Conservation (phyloP, 441 rosid genomes). For the Flueggea neowawraea region DNA sequence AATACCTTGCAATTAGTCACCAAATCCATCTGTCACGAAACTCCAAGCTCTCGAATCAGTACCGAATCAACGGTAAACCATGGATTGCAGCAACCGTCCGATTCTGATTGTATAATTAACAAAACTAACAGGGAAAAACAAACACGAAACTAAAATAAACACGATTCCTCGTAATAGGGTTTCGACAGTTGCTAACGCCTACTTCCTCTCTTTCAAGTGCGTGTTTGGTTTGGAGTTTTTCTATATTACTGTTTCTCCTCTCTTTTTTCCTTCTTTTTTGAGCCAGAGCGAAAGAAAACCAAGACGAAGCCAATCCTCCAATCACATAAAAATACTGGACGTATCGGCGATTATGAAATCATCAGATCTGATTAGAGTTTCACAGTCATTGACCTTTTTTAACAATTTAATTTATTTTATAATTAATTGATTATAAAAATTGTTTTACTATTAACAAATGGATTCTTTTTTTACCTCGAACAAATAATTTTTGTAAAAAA, state of each 20-base stretch:
- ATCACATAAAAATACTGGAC: conserved; percentile 22
- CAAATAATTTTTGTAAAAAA: too few relatives aligned
- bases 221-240: background rate
- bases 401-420: too few relatives aligned
- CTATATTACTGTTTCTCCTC: background rate
- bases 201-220: conserved; percentile 8
- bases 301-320: conserved; percentile 13
- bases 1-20: conserved; percentile 14
- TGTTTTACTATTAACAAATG: too few relatives aligned
- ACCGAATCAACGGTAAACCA: background rate
- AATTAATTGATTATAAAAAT: too few relatives aligned
- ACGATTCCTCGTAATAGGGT: conserved; percentile 29
- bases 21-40: conserved; percentile 10
- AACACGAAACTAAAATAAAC: background rate
- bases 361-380: background rate
- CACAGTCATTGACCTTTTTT: too few relatives aligned
- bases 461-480: too few relatives aligned
- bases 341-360: conserved; percentile 4
- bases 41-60: background rate
- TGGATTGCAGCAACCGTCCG: background rate
- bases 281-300: conserved; percentile 17
- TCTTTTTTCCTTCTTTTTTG: conserved; percentile 17
- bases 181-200: conserved; percentile 27
- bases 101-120: background rate
- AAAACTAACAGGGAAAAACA: background rate